Base-by-base conservation (phyloP, 2,329 filamentous ascomycete species). In the Apiospora saccharicola region DNA sequence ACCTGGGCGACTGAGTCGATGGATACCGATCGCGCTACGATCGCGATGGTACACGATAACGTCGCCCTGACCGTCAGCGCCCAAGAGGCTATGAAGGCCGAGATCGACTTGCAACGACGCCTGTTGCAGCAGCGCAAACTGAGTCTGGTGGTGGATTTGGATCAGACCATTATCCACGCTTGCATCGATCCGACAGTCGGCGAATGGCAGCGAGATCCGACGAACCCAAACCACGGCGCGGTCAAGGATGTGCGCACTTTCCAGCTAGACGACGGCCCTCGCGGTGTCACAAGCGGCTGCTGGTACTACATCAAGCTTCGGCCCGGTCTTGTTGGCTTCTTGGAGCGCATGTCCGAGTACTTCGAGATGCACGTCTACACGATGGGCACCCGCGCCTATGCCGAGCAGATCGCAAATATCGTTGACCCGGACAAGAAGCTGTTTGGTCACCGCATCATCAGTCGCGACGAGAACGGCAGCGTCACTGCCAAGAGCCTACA, bases 251-350 rank as follows among this genome's bases (percentile, higher is more conserved):
- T 99, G 51, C 88, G 90, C 78, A 90, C 91, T 74, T 99, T 99
- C 80, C 94, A 98, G 84, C 89, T 99, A 53, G 96, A 99, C 75
- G 95, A 98, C 77, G 93, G 92, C 0, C 92, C 92, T 2, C 89
- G 91, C 34, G 92, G 92, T 74, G 85, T 89, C 2, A 85, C 88
- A 22, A 88, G 90, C 68, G 92, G 91, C n/a, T 96, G 93, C 80
- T 98, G 93, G 89, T 99, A 99, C 83, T 99, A 98, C 83, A 97
- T 99, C 86, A 99, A 99, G 85, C 91, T 98, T 84, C 94, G 96
- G 47, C 96, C 96, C 0, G 95, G 95, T 3, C 85, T 98, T 69
- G 87, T 90, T 74, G 89, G 92, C 57, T 99, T 99, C 79, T 86
- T 99, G 68, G 87, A 93, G 72, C 89, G 90, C 70, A 88, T 98